These are phyloP conservation scores for Diaporthe sp. DNA, from an alignment of 2,329 filamentous ascomycete species.

Conservation along the genomic window DNA sequence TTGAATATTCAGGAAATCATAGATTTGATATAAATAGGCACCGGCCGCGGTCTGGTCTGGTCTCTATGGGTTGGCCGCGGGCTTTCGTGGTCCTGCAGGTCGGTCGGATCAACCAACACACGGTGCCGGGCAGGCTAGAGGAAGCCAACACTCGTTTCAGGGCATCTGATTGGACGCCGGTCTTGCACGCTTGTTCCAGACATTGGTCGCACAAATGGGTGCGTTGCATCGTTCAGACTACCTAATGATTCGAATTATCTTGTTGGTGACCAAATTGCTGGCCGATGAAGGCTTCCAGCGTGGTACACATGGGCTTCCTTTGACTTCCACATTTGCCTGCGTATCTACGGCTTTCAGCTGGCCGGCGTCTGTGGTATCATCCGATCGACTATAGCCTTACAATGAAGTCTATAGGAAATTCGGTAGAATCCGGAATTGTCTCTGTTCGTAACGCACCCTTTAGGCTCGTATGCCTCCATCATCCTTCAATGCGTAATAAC, in stretches of 20 bases:
- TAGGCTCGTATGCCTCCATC: no score
- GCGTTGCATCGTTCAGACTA: neutral
- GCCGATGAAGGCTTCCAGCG: neutral
- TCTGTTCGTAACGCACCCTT: no score
- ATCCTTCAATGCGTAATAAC: no score
- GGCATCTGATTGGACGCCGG: neutral
- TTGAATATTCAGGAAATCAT: neutral
- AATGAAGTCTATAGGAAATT: no score
- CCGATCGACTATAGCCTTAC: no score
- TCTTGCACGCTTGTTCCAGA: neutral
- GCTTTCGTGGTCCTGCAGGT: neutral
- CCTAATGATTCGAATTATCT: neutral
- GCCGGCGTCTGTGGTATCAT: no score
- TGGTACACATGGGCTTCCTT: no score
- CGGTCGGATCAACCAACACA: neutral
- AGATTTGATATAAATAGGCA: neutral
- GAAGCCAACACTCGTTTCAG: constrained; percentile 2
- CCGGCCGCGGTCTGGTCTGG: neutral
- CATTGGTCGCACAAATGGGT: neutral
- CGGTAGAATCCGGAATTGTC: no score
- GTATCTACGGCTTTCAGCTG: no score
- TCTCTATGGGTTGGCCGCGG: neutral
- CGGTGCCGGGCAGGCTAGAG: neutral
- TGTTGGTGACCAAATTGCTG: neutral
- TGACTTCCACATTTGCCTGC: neutral